phyloP scores from a whole-genome alignment of 441 rosid genomes.

The Populus trichocarpa region DNA sequence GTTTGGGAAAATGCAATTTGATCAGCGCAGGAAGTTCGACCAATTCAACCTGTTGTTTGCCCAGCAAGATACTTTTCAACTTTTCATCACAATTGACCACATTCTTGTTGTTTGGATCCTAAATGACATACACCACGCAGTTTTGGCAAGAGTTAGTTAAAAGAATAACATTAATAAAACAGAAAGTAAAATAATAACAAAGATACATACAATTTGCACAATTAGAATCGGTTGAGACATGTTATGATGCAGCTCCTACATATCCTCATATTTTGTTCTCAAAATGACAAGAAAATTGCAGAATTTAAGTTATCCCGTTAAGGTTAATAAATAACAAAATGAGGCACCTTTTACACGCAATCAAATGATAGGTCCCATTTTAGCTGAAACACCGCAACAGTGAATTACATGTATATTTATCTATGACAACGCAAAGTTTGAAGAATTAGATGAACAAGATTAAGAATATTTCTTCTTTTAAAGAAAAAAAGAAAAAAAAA shows the following conservation, averaged over 20 bases:
- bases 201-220: not conserved
- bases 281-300: not conserved
- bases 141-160: not conserved
- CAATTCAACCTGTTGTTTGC: constrained; percentile 70
- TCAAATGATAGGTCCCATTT: not conserved
- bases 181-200: not conserved
- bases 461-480: not conserved
- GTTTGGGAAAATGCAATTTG: constrained; percentile 80
- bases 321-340: not conserved
- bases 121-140: not conserved
- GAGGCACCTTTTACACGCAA: not conserved
- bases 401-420: not conserved
- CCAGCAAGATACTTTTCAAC: constrained; percentile 66
- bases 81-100: constrained; percentile 76
- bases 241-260: not conserved
- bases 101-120: constrained; percentile 83
- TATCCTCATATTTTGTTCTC: too few species aligned
- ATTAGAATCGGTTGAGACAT: not conserved
- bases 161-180: not conserved
- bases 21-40: constrained; percentile 79
- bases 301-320: not conserved
- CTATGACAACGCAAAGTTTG: not conserved
- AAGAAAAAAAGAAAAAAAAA: not conserved
- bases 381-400: not conserved
- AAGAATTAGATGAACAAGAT: not conserved